Evolutionary conservation across 2,329 filamentous ascomycete species (phyloP), one percentile per base, ranked within the genome.

Genomic region (Penicillium sumatraense): DNA sequence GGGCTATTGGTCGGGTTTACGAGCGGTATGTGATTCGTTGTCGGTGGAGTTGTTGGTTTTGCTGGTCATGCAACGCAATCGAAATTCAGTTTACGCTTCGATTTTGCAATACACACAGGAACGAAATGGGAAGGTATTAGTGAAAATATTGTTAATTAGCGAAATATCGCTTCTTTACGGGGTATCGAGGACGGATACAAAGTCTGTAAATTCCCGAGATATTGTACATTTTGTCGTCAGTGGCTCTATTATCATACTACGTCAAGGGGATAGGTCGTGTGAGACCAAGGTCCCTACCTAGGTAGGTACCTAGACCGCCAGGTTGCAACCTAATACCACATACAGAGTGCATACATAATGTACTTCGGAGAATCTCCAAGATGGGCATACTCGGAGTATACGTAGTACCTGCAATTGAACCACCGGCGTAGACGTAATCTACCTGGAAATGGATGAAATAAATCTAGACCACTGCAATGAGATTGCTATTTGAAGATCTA

Each of bases 31-130:
- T 46, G 42, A 46, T 46, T 46, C 26, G 42, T 46, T 23, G 4
- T 2, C 5, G 13, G 24, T 3, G 16, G 42, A 31, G 26, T 20
- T 46, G 42, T 46, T 46, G 42, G 42, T 46, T 46, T 31, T 31
- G 42, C 24, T 45, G 41, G 24, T 46, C 42, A 46, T 46, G 42
- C 42, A 46, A 46, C 26, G 18, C 42, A 31, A 46, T 46, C 26
- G 42, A 13, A 46, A 18, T 9, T 46, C 26, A 16, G 24, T 23
- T 44, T 27, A 5, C 27, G 14, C 9, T 31, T 31, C 8, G 11
- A 7, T 27, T 26, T 18, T 16, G n/a, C 21, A 44, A 27, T 18
- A 44, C n/a, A n/a, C n/a, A n/a, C 14, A 18, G 11, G 24, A 14
- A 44, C 14, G 7, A 42, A 21, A 8, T 27, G 7, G 21, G 14